phyloP scores from a whole-genome alignment of 23 red algal genomes.

The Agarophyton chilense region DNA sequence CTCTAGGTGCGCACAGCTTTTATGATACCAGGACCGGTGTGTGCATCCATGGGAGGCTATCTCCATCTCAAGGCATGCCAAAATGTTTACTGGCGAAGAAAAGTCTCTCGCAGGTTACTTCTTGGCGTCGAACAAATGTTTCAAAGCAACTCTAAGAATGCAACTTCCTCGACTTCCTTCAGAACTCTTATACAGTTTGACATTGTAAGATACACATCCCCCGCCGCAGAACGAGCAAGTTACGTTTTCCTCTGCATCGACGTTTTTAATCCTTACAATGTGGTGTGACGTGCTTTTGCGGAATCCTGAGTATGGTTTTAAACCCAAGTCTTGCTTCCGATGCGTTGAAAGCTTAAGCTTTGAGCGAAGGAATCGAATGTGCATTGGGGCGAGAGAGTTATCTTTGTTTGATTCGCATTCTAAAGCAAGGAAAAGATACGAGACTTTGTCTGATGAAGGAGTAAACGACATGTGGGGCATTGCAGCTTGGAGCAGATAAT shows the following conservation, averaged over 20 bases:
- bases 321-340: neutral
- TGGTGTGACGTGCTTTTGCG: neutral
- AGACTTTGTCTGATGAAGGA: neutral
- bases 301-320: neutral
- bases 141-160: neutral
- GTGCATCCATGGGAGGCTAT: no score
- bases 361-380: conserved; percentile 2
- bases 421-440: neutral
- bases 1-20: no score
- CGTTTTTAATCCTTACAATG: no score
- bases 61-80: neutral
- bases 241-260: neutral
- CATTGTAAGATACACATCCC: neutral
- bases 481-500: neutral
- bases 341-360: neutral
- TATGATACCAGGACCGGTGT: no score
- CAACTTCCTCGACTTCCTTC: conserved; percentile 5
- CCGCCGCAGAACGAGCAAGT: neutral
- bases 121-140: neutral
- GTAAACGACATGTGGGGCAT: neutral
- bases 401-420: neutral
- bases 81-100: neutral
- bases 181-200: neutral
- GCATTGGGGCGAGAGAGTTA: neutral
- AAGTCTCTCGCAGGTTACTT: neutral